Percentiles rank a stretch among this genome's conserved stretches.
These are phyloP conservation scores for Dipteronia sinensis DNA, from an alignment of 345 rosid genomes.

Conservation along the genomic window DNA sequence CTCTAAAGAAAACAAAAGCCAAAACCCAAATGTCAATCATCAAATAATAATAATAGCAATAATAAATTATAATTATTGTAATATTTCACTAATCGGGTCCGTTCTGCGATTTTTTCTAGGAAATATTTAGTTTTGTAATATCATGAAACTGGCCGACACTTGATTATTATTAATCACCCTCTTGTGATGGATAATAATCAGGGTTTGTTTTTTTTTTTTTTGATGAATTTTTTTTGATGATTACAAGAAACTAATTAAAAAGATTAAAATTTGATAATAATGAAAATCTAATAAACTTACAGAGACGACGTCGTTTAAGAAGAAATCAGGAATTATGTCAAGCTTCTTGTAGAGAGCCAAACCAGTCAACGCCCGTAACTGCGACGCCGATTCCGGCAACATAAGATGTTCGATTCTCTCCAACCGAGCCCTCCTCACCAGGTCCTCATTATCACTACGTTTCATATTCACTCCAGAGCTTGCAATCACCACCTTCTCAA, in stretches of 20 bases:
- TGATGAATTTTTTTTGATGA: not conserved
- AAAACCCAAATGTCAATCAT: no score
- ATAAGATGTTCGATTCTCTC: constrained; percentile 59
- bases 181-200: not conserved
- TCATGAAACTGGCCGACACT: no score
- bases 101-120: no score
- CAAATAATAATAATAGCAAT: no score
- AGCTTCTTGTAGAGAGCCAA: constrained; percentile 46
- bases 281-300: constrained; percentile 41
- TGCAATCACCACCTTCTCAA: constrained; percentile 80
- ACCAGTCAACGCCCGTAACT: constrained; percentile 53
- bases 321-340: constrained; percentile 54
- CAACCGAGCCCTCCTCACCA: constrained; percentile 49
- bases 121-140: no score
- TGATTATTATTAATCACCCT: no score
- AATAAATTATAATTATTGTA: no score
- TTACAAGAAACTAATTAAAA: not conserved
- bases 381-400: constrained; percentile 66
- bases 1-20: no score
- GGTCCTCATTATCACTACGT: constrained; percentile 47
- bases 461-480: constrained; percentile 76
- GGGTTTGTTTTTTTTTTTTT: no score
- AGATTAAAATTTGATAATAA: no score
- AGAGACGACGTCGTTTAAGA: constrained; percentile 54
- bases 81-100: no score